phyloP scores from a whole-genome alignment of 306 rosid genomes.

The Inga oerstediana region DNA sequence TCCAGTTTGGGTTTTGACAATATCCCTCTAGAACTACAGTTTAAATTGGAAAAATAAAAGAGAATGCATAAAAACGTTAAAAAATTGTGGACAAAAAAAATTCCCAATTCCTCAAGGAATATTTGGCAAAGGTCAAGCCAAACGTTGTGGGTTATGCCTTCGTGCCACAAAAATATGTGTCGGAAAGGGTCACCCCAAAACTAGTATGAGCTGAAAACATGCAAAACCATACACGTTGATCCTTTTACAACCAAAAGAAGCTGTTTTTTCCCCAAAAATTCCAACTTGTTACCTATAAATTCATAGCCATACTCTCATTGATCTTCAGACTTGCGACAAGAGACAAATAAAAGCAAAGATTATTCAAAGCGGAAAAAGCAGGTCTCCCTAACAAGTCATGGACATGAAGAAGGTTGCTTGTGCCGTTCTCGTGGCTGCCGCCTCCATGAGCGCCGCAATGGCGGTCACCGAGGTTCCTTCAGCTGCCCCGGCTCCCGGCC shows the following conservation, averaged over 20 bases:
- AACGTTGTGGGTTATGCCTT: not conserved
- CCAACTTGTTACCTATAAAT: not conserved
- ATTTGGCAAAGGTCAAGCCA: slow-evolving; percentile 10
- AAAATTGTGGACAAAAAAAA: not conserved
- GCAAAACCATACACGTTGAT: slow-evolving; percentile 35
- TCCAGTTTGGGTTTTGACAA: not conserved
- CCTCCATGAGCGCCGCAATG: slow-evolving; percentile 42
- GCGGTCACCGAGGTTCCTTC: slow-evolving; percentile 39
- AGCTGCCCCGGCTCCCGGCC: slow-evolving; percentile 52
- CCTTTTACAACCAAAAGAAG: slow-evolving; percentile 26
- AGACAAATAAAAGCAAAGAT: slow-evolving; percentile 3
- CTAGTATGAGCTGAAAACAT: slow-evolving; percentile 23
- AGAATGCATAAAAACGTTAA: not conserved
- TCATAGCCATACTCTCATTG: not conserved
- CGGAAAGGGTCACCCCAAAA: not conserved
- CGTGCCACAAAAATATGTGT: not conserved
- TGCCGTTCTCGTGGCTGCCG: slow-evolving; percentile 43
- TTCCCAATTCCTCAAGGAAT: not conserved
- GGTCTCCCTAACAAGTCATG: slow-evolving; percentile 42
- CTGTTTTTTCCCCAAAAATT: not conserved
- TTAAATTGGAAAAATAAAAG: not conserved
- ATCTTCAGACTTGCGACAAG: slow-evolving; percentile 18
- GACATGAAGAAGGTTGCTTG: slow-evolving; percentile 47
- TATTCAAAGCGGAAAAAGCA: slow-evolving; percentile 12
- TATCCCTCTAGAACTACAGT: not conserved